A percentile compares a stretch with the other conserved stretches of the same genome.
phyloP scores from a whole-genome alignment of 108 stramenopile genomes.

The Cyclotella sp. region DNA sequence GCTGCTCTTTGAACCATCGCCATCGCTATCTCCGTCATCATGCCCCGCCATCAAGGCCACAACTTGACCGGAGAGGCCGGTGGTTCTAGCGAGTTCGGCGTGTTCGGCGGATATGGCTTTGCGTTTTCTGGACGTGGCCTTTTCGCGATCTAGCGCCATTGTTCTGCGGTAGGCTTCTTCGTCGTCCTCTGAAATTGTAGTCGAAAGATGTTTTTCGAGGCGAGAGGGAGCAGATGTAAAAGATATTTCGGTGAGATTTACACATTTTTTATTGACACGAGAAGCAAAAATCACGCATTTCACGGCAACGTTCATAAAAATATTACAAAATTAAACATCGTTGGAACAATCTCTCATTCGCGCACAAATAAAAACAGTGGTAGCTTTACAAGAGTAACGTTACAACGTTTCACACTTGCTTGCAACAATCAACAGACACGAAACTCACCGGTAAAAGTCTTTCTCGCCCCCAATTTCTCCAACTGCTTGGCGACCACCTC shows the following conservation, averaged over 20 bases:
- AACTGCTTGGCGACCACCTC: constrained; percentile 46
- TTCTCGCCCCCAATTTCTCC: constrained; percentile 44
- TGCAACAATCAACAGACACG: neutral
- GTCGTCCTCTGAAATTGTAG: constrained; percentile 28
- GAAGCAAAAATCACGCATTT: neutral
- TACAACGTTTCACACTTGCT: neutral
- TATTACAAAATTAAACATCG: no score
- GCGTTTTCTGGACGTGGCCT: constrained; percentile 43
- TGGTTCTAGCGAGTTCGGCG: constrained; percentile 49
- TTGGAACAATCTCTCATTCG: neutral
- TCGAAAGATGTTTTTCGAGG: no score
- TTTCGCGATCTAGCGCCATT: constrained; percentile 44
- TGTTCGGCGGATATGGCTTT: constrained; percentile 56
- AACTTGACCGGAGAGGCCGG: constrained; percentile 59
- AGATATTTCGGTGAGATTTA: neutral
- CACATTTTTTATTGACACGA: no score
- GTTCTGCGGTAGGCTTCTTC: constrained; percentile 45
- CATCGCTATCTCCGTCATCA: constrained; percentile 27
- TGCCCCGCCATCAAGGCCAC: constrained; percentile 59
- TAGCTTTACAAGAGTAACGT: no score
- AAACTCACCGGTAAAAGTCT: constrained; percentile 44
- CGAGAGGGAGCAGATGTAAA: no score
- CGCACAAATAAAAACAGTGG: neutral
- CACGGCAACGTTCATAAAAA: neutral
- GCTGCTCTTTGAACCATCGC: neutral